Evolutionary conservation across 176 grass and related monocot genomes (phyloP).

Genomic region (Leersia perrieri): DNA sequence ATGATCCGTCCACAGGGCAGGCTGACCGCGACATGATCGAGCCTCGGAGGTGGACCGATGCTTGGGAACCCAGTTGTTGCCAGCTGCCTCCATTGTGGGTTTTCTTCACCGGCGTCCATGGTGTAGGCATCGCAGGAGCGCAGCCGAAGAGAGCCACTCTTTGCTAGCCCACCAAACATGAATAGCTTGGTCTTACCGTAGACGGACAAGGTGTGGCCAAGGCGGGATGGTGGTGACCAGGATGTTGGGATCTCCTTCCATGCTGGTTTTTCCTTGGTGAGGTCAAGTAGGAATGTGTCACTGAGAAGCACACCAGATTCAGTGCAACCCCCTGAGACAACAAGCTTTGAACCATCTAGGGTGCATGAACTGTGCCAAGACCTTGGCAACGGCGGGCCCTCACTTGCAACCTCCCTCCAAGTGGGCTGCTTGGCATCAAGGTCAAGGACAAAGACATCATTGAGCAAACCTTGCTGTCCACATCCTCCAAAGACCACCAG

Average conservation of each 20-base stretch:
- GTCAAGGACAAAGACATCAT: conserved; percentile 87
- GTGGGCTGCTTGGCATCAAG: conserved; percentile 85
- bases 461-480: conserved; percentile 75
- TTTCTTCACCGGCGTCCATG: conserved; percentile 67
- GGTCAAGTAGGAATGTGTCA: conserved; percentile 81
- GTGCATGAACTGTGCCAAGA: conserved; percentile 99
- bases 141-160: conserved; percentile 75
- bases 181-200: conserved; percentile 77
- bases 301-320: conserved; percentile 83
- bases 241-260: conserved; percentile 81
- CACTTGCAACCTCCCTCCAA: conserved; percentile 75
- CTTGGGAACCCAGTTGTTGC: conserved; percentile 48
- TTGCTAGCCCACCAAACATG: conserved; percentile 89
- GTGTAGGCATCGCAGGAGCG: conserved; percentile 74
- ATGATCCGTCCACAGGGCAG: conserved; percentile 87
- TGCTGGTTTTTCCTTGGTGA: conserved; percentile 73
- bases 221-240: conserved; percentile 70
- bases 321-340: conserved; percentile 86
- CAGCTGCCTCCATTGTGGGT: conserved; percentile 79
- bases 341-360: conserved; percentile 82
- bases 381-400: conserved; percentile 60
- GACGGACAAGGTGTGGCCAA: conserved; percentile 78
- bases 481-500: conserved; percentile 94
- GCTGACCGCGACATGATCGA: conserved; percentile 84
- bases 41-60: conserved; percentile 58